These are phyloP conservation scores for Hypoxylon sp. DNA, from an alignment of 2,329 filamentous ascomycete species.

Conservation along the genomic window DNA sequence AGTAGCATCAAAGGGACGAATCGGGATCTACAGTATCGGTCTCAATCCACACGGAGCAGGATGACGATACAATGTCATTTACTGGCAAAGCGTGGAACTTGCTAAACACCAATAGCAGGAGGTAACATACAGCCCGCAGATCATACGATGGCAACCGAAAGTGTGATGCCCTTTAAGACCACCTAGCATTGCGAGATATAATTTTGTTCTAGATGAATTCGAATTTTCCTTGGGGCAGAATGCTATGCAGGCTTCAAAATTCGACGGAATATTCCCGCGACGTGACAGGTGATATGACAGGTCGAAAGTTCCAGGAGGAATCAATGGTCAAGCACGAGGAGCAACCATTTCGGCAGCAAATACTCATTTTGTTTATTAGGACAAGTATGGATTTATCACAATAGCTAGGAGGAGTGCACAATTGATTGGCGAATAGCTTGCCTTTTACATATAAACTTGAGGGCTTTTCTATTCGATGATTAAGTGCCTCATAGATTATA, in stretches of 20 bases:
- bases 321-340: constrained; percentile 5
- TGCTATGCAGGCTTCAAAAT: constrained; percentile 9
- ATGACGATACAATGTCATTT: constrained; percentile 16
- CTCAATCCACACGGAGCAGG: constrained; percentile 23
- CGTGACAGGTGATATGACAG: constrained; percentile 19
- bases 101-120: constrained; percentile 13
- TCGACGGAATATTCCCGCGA: constrained; percentile 26
- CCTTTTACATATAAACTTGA: constrained; percentile 17
- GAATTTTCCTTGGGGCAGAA: not conserved
- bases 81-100: constrained; percentile 19
- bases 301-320: constrained; percentile 3
- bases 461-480: constrained; percentile 8
- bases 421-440: constrained; percentile 21
- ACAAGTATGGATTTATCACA: not conserved
- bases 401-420: constrained; percentile 7
- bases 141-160: constrained; percentile 39
- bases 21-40: constrained; percentile 37
- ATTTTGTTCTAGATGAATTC: constrained; percentile 16
- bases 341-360: constrained; percentile 41
- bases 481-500: constrained; percentile 6
- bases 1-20: constrained; percentile 31
- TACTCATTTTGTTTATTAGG: constrained; percentile 35
- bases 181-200: constrained; percentile 32
- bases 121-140: constrained; percentile 15
- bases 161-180: constrained; percentile 11